phyloP scores from a whole-genome alignment of 352 stramenopile species.

The Phytopythium ostracodes region DNA sequence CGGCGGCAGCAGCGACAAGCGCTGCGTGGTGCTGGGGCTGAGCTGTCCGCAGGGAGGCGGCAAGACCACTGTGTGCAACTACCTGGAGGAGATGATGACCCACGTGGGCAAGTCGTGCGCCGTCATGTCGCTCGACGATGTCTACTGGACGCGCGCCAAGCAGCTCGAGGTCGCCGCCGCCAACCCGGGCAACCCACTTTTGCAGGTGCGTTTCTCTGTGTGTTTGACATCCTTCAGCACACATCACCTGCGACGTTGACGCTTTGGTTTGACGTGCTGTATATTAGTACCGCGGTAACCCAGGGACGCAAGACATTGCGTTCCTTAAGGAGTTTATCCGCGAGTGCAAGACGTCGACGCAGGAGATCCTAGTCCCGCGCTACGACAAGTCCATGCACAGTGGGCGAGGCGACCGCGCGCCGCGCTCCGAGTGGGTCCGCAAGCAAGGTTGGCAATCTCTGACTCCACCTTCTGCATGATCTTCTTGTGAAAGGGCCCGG shows the following conservation, averaged over 20 bases:
- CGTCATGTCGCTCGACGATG: constrained; percentile 79
- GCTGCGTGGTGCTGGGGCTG: constrained; percentile 68
- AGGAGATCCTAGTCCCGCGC: constrained; percentile 51
- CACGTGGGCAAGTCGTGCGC: constrained; percentile 57
- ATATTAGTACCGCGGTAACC: constrained; percentile 73
- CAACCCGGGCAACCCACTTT: constrained; percentile 63
- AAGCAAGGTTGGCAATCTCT: constrained; percentile 37
- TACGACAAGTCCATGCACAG: constrained; percentile 81
- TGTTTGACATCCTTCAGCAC: too few species aligned
- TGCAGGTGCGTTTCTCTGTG: constrained; percentile 43
- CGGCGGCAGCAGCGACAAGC: constrained; percentile 4
- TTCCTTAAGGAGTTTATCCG: constrained; percentile 59
- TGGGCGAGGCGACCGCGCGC: constrained; percentile 69
- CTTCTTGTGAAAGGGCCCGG: neutral
- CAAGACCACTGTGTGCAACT: constrained; percentile 78
- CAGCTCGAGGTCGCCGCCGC: constrained; percentile 58
- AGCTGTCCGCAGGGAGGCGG: constrained; percentile 83
- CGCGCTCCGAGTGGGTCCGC: constrained; percentile 44
- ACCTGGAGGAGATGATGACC: constrained; percentile 59
- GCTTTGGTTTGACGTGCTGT: neutral
- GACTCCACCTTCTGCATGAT: neutral
- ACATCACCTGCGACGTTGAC: too few species aligned
- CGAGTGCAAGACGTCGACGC: constrained; percentile 41
- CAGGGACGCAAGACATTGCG: constrained; percentile 73
- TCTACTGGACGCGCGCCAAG: constrained; percentile 67